Evolutionary conservation across 768 basidiomycete genomes (phyloP), one percentile per base, ranked within the genome.

Genomic region (Mycena latifolia): DNA sequence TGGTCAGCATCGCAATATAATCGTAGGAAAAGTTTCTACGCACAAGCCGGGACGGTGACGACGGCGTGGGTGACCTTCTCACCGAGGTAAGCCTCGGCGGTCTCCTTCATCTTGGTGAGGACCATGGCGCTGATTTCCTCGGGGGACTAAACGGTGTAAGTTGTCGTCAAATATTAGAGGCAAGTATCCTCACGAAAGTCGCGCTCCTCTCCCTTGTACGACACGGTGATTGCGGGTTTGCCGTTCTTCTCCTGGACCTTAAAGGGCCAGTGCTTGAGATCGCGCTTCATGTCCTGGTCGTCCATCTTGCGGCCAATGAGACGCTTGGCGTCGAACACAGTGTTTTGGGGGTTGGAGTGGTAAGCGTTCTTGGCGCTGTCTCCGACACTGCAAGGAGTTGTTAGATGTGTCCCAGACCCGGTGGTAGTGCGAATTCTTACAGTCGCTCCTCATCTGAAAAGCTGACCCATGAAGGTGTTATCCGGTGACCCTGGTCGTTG

Each of bases 121-220:
- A 99, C 87, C 97, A 98, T 99, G 63, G 97, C 96, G 46, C 90
- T 93, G 72, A 99, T 89, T 81, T 98, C 95, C 78, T 97, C 96
- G 9, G 96, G 93, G 0, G 94, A 90, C 94, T 95, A 20, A n/a
- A 64, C 12, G n/a, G 29, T 0, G 45, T 52, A 39, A 51, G 39
- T 29, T 11, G 58, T 37, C 24, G 54, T 29, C 33, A 24, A 45
- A 37, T 20, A 27, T 15, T 10, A 31, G 29, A 31, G 31, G 27
- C 10, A 29, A n/a, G n/a, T n/a, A n/a, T n/a, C n/a, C 93, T 76
- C 71, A 96, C 94, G 75, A 98, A n/a, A 98, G 63, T 92, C 87
- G 76, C 92, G 91, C 31, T 84, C 77, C 71, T 94, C 92, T 58
- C 89, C 88, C 80, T 90, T 91, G 87, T 94, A 89, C 67, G 87